phyloP scores from a whole-genome alignment of 371 early-diverging fungal genomes.

The Mortierella sp. region DNA sequence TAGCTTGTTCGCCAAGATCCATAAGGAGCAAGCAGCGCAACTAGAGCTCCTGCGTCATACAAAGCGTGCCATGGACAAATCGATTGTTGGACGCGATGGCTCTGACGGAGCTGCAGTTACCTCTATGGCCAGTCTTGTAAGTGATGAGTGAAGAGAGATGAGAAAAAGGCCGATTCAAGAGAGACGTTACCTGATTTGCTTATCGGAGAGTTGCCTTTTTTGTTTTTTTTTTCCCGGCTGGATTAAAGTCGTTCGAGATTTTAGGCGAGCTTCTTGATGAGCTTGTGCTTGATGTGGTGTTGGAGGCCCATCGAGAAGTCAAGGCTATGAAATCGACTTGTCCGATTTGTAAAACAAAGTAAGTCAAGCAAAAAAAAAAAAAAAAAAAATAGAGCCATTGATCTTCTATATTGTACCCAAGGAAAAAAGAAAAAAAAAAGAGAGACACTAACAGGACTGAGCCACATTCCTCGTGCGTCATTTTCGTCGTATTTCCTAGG shows the following conservation, averaged over 20 bases:
- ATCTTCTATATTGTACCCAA: too few relatives aligned
- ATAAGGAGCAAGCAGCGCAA: conserved; percentile 47
- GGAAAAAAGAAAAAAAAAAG: too few relatives aligned
- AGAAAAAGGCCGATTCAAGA: too few relatives aligned
- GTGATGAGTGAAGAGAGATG: too few relatives aligned
- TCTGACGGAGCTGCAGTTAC: conserved; percentile 22
- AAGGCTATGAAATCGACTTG: conserved; percentile 65
- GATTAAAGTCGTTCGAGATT: conserved; percentile 42
- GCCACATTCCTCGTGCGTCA: too few relatives aligned
- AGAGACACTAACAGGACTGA: too few relatives aligned
- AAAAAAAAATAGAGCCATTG: too few relatives aligned
- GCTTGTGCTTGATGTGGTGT: conserved; percentile 71
- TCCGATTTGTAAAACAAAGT: conserved; percentile 78
- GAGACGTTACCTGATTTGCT: too few relatives aligned
- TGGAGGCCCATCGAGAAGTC: conserved; percentile 73
- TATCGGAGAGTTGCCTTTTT: background rate
- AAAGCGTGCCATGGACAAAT: conserved; percentile 53
- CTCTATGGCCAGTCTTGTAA: conserved; percentile 48
- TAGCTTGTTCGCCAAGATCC: conserved; percentile 50
- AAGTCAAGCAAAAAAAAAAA: too few relatives aligned
- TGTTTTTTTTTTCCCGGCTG: background rate
- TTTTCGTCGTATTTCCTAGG: conserved; percentile 38
- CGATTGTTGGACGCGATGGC: conserved; percentile 24
- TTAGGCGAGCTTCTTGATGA: conserved; percentile 70
- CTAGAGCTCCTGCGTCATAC: conserved; percentile 41